Evolutionary conservation across 2,329 filamentous ascomycete genomes (phyloP).

Genomic region (Zarea fungicola): DNA sequence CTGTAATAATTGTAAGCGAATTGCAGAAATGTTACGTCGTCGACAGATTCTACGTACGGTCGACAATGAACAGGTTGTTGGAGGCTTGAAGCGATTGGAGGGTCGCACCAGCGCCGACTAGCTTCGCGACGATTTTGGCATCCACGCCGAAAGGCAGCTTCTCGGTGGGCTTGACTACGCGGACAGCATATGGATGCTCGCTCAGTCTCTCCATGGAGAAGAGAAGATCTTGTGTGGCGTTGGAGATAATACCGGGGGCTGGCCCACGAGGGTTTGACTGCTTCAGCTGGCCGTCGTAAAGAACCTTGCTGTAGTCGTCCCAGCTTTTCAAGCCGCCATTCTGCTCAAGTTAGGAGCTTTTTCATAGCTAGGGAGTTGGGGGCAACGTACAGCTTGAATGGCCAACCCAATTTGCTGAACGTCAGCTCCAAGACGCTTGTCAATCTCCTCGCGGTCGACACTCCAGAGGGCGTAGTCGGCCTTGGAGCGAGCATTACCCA

Average conservation of each 20-base stretch:
- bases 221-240: conserved; percentile 40
- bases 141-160: conserved; percentile 33
- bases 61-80: conserved; percentile 39
- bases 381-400: conserved; percentile 8
- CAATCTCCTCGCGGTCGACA: conserved; percentile 16
- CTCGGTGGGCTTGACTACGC: conserved; percentile 27
- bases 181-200: conserved; percentile 34
- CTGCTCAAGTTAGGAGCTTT: no score
- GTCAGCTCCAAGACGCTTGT: conserved; percentile 11
- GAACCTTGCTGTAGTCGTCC: conserved; percentile 31
- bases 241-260: conserved; percentile 30
- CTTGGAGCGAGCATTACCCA: conserved; percentile 15
- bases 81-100: conserved; percentile 27
- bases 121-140: conserved; percentile 20
- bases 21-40: no score
- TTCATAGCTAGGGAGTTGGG: neutral
- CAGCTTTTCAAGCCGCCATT: conserved; percentile 25
- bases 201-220: conserved; percentile 45
- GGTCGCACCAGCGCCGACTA: conserved; percentile 25
- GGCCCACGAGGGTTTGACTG: conserved; percentile 28
- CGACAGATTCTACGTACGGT: no score
- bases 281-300: conserved; percentile 39
- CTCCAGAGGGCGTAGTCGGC: conserved; percentile 16
- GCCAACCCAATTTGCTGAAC: conserved; percentile 8
- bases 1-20: no score